These are phyloP conservation scores for Fusarium tricinctum DNA, from an alignment of 2,329 filamentous ascomycete genomes.

Conservation along the genomic window DNA sequence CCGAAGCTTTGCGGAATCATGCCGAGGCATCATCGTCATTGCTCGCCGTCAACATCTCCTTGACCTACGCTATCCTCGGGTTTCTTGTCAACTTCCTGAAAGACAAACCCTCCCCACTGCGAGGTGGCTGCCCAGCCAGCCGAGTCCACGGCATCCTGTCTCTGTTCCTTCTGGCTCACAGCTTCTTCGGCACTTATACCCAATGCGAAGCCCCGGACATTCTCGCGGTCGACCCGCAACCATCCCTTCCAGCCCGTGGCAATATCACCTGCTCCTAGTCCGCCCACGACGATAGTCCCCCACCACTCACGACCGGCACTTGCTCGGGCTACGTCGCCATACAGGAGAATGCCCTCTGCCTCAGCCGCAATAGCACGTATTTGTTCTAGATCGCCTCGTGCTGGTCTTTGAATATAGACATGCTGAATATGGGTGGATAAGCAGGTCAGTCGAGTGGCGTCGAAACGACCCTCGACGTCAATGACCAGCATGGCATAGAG, in stretches of 20 bases:
- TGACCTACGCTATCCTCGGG: background rate
- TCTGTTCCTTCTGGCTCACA: slow-evolving; percentile 56
- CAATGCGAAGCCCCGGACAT: slow-evolving; percentile 56
- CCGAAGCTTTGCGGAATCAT: slow-evolving; percentile 1
- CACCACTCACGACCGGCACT: slow-evolving; percentile 67
- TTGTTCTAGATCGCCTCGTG: slow-evolving; percentile 48
- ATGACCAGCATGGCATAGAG: slow-evolving; percentile 66
- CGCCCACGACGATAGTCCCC: slow-evolving; percentile 69
- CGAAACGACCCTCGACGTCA: slow-evolving; percentile 69
- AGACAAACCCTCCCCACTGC: slow-evolving; percentile 64
- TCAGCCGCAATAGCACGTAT: slow-evolving; percentile 57
- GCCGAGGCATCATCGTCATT: background rate
- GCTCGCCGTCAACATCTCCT: background rate
- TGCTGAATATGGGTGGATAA: slow-evolving; percentile 60
- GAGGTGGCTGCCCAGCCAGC: slow-evolving; percentile 64
- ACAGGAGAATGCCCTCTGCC: slow-evolving; percentile 65
- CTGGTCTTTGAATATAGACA: slow-evolving; percentile 64
- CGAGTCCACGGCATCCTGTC: slow-evolving; percentile 58
- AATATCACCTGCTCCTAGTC: slow-evolving; percentile 53
- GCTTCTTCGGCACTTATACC: slow-evolving; percentile 62
- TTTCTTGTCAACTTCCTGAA: slow-evolving; percentile 47
- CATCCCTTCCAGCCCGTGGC: slow-evolving; percentile 62
- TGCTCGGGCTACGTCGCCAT: slow-evolving; percentile 56
- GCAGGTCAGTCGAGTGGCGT: slow-evolving; percentile 62
- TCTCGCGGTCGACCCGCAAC: slow-evolving; percentile 64